These are phyloP conservation scores for Colletotrichum sp. DNA, from an alignment of 2,329 filamentous ascomycete genomes.

Conservation along the genomic window DNA sequence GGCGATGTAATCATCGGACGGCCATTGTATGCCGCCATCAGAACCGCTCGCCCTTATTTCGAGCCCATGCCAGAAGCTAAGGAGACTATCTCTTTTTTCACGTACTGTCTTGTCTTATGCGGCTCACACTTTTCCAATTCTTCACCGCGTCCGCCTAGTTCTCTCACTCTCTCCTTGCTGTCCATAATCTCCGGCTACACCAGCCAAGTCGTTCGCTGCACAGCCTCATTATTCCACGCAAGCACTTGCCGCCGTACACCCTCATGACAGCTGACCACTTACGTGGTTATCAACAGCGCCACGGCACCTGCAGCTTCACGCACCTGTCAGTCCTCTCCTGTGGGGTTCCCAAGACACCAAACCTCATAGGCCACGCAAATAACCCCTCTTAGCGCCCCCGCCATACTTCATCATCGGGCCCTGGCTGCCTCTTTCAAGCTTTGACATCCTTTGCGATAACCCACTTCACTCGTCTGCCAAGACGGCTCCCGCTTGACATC, in stretches of 20 bases:
- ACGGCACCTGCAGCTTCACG: neutral
- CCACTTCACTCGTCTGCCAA: neutral
- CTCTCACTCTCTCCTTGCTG: neutral
- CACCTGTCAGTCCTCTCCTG: neutral
- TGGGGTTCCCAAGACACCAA: neutral
- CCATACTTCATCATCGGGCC: neutral
- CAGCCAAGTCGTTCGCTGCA: slow-evolving; percentile 7
- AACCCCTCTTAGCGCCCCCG: neutral
- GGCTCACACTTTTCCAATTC: neutral
- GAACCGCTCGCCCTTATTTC: neutral
- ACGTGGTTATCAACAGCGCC: slow-evolving; percentile 1
- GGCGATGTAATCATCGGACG: neutral
- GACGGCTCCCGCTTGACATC: neutral
- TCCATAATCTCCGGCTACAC: neutral
- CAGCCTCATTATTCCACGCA: slow-evolving; percentile 23
- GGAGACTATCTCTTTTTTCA: rapidly evolving
- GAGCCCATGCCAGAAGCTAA: neutral
- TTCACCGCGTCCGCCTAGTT: neutral
- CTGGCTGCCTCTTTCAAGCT: neutral
- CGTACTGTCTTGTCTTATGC: neutral
- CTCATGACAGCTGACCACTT: neutral
- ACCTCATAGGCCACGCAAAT: slow-evolving; percentile 3
- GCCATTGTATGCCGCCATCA: neutral
- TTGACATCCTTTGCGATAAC: neutral
- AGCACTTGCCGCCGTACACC: slow-evolving; percentile 5